phyloP scores from a whole-genome alignment of 371 early-diverging fungal genomes.

The Coemansia sp. region DNA sequence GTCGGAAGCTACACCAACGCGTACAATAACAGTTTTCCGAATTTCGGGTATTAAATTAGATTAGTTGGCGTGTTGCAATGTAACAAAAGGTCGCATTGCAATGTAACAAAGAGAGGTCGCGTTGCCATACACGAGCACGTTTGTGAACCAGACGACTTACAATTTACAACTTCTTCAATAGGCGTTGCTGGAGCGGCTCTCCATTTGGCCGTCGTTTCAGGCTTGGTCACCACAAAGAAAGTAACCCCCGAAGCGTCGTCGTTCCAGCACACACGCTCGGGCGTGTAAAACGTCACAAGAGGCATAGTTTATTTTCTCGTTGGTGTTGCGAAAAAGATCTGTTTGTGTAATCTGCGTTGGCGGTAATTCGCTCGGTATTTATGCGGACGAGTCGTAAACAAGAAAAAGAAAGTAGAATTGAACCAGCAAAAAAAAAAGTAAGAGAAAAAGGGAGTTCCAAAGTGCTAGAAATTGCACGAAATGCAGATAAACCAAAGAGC shows the following conservation, averaged over 20 bases:
- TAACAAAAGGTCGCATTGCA: not conserved
- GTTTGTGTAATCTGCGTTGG: no score
- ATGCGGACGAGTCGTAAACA: no score
- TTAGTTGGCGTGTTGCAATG: not conserved
- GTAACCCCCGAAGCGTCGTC: conserved; percentile 37
- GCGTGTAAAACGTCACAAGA: conserved; percentile 41
- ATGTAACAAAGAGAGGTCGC: not conserved
- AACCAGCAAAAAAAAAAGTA: not conserved
- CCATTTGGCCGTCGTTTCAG: conserved; percentile 42
- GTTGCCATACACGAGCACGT: no score
- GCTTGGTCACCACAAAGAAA: conserved; percentile 38
- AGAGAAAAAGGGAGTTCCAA: no score
- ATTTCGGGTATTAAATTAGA: not conserved
- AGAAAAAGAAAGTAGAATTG: not conserved
- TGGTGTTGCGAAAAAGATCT: no score
- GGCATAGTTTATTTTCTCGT: conserved; percentile 18
- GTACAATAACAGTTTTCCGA: not conserved
- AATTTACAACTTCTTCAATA: conserved; percentile 45
- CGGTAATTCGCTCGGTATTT: no score
- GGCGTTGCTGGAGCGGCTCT: conserved; percentile 34
- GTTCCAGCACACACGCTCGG: conserved; percentile 49
- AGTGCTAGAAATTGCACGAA: no score
- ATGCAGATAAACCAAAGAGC: no score
- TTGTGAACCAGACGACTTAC: conserved; percentile 26
- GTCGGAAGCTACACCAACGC: conserved; percentile 11